Conservation (phyloP, 1,284 basidiomycete species). For the Psilocybe mexicana region DNA sequence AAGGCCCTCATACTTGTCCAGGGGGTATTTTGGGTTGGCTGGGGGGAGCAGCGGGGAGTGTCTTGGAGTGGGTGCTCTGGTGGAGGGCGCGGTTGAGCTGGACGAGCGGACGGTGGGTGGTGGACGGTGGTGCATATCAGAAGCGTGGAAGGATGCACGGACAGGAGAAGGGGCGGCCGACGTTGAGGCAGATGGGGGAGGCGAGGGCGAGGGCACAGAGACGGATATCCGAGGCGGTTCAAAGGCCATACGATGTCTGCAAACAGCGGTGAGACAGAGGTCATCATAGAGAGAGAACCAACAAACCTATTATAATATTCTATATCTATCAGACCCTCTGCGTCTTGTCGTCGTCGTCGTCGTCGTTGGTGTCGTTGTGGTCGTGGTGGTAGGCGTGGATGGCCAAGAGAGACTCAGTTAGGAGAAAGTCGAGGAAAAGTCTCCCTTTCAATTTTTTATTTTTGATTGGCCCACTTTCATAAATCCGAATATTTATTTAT, state of each 20-base stretch:
- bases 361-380: no score
- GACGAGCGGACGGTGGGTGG: conserved; percentile 37
- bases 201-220: neutral
- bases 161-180: neutral
- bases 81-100: conserved; percentile 27
- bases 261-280: neutral
- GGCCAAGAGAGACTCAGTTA: neutral
- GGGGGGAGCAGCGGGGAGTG: conserved; percentile 41
- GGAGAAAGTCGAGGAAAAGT: neutral
- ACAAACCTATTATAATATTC: no score
- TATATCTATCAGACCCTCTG: no score
- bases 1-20: conserved; percentile 21
- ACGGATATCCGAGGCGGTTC: neutral
- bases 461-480: neutral
- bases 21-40: conserved; percentile 31
- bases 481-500: neutral
- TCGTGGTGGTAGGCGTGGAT: neutral
- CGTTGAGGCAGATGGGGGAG: neutral
- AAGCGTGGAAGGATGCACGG: neutral
- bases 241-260: neutral
- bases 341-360: no score
- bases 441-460: neutral
- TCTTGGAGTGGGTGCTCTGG: conserved; percentile 36
- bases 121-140: conserved; percentile 40
- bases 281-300: no score